Base-by-base conservation (phyloP, 2,329 filamentous ascomycete species). In the Gremmenia infestans region DNA sequence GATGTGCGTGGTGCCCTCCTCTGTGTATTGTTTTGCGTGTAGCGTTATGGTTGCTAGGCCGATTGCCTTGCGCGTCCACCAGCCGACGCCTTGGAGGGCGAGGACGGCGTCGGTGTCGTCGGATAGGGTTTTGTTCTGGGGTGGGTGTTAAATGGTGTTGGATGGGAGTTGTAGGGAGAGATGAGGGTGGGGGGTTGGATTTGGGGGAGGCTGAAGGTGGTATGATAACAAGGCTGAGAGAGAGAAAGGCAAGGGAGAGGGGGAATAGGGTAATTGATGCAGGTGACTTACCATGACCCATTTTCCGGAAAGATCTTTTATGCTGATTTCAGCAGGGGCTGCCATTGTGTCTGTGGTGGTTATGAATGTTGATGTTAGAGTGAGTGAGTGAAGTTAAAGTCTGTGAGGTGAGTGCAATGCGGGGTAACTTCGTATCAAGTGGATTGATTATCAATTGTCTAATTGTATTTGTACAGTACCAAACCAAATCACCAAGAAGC, bases 41-140 rank as follows among this genome's bases (percentile, higher is more conserved):
- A 73, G 76, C 9, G 80, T 82, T 47, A 89, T 72, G 35, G 79
- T 85, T 11, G 83, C 84, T 46, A 80, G 68, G 47, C 72, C 67
- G 62, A 88, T 79, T 48, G 82, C 80, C 72, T 80, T 85, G 65
- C 84, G 82, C 15, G 74, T 77, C 43, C 83, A 60, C 81, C 81
- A 86, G 67, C 75, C 70, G 53, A 82, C 70, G 46, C 78, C 78
- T 77, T 83, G 81, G 68, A 85, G 74, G 45, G 75, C 69, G 47
- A 89, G 79, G 57, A 87, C 74, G 2, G 78, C 68, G 53, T 86
- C 82, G 32, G 78, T 73, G 58, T 79, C 72, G 62, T 83, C 80
- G 57, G 82, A 85, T 61, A 85, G 70, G 55, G 73, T 72, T 70
- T 83, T 82, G 73, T 87, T 85, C 83, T 86, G 63, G 35, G 60